Percentiles rank a stretch among this genome's conserved stretches.
Conservation (phyloP, 768 basidiomycete species). For the Dioszegia aurantiaca region DNA sequence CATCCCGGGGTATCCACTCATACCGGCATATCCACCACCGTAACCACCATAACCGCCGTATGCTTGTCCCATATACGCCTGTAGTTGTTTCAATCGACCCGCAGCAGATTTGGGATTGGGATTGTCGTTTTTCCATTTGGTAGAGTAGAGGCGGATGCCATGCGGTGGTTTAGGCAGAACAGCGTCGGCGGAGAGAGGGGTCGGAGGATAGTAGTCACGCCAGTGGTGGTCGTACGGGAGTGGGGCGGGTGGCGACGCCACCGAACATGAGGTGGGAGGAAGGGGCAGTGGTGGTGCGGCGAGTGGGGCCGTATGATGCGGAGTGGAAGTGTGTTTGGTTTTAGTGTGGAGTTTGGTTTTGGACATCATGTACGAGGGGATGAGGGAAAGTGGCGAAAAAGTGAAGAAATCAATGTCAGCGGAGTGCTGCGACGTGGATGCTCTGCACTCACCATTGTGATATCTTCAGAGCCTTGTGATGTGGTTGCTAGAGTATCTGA, state of each 20-base stretch:
- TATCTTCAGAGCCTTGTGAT: neutral
- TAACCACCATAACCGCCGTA: conserved; percentile 12
- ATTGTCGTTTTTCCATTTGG: conserved; percentile 42
- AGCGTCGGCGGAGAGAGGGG: conserved; percentile 4
- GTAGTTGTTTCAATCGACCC: conserved; percentile 8
- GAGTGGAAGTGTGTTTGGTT: neutral
- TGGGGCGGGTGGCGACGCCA: neutral
- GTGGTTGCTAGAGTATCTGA: neutral
- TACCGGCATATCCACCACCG: conserved; percentile 7
- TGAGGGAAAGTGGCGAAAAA: neutral
- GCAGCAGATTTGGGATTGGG: conserved; percentile 31
- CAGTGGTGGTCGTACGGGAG: conserved; percentile 18
- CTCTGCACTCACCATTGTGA: conserved; percentile 5
- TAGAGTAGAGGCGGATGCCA: conserved; percentile 23
- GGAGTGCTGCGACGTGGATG: neutral
- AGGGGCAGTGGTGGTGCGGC: neutral
- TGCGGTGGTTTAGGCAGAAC: conserved; percentile 27
- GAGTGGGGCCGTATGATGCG: neutral
- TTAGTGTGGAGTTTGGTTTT: neutral
- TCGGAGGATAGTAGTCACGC: conserved; percentile 27
- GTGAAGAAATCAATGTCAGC: neutral
- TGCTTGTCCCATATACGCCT: conserved; percentile 33
- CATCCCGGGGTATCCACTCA: conserved; percentile 14
- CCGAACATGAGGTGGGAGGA: too few relatives aligned
- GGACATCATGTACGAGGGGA: neutral